Conservation (phyloP, 306 rosid species). For the Astragalus membranaceus region DNA sequence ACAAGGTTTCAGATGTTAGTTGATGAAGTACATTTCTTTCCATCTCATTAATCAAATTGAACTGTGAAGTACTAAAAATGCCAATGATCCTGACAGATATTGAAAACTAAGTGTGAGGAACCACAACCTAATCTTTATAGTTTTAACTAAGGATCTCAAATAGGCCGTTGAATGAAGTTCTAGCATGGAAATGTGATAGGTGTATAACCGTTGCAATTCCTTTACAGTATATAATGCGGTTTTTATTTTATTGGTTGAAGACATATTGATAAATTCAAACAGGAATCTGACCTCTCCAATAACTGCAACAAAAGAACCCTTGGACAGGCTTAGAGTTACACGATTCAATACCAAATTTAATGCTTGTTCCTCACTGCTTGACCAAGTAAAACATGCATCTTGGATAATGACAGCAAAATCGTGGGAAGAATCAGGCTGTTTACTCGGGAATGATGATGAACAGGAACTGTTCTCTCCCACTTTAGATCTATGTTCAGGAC, state of each 20-base stretch:
- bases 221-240: background rate
- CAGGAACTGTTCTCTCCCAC: slow-evolving; percentile 33
- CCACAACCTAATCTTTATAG: background rate
- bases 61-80: background rate
- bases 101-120: slow-evolving; percentile 4
- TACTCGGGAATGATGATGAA: slow-evolving; percentile 26
- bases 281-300: slow-evolving; percentile 76
- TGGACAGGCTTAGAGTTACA: slow-evolving; percentile 51
- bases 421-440: slow-evolving; percentile 37
- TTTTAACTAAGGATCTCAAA: slow-evolving; percentile 6
- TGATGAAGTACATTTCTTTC: slow-evolving; percentile 9
- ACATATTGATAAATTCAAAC: background rate
- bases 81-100: background rate
- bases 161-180: background rate
- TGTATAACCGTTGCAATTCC: background rate
- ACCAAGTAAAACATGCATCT: slow-evolving; percentile 78
- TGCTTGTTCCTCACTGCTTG: slow-evolving; percentile 59
- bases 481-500: slow-evolving; percentile 44
- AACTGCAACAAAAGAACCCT: slow-evolving; percentile 73
- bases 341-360: slow-evolving; percentile 48
- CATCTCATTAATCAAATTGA: slow-evolving; percentile 6
- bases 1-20: background rate
- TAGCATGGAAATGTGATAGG: background rate
- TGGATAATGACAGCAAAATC: slow-evolving; percentile 47
- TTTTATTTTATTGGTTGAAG: slow-evolving; percentile 10